Conservation (phyloP, 805 yeast genomes). For the Zygotorulaspora sp. region DNA sequence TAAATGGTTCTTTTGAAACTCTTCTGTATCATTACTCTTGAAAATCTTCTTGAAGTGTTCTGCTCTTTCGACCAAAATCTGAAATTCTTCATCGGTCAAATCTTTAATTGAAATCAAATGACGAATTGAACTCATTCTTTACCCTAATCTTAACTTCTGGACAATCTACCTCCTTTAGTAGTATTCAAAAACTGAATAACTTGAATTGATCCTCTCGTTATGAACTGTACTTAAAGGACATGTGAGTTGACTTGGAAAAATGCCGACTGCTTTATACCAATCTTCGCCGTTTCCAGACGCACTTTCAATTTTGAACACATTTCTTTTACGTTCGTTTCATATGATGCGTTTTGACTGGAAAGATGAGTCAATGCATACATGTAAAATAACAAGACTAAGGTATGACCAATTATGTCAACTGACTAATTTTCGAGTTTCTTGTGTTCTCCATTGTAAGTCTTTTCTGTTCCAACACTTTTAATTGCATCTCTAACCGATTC, state of each 20-base stretch:
- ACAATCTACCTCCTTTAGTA: background rate
- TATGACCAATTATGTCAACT: background rate
- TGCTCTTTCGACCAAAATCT: conserved; percentile 69
- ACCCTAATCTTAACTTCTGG: too few species aligned
- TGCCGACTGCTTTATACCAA: background rate
- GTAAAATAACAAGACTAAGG: background rate
- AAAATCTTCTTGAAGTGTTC: conserved; percentile 58
- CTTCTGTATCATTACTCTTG: conserved; percentile 45
- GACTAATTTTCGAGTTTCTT: background rate
- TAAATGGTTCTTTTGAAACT: conserved; percentile 37
- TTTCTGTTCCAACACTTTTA: conserved; percentile 7
- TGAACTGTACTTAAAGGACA: conserved; percentile 33
- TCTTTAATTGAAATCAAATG: conserved; percentile 83
- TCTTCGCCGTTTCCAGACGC: background rate
- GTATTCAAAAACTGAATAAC: background rate
- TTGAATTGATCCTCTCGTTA: conserved; percentile 20
- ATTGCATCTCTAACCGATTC: conserved; percentile 11
- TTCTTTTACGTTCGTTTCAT: background rate
- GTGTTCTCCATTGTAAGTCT: conserved; percentile 1
- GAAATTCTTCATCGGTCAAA: conserved; percentile 66
- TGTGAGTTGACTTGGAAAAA: background rate
- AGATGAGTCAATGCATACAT: too few species aligned
- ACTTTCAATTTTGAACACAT: background rate
- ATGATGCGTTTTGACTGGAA: too few species aligned
- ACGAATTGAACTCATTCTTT: conserved; percentile 36